Base-by-base conservation (phyloP, 306 rosid species). In the Prinsepia uniflora region DNA sequence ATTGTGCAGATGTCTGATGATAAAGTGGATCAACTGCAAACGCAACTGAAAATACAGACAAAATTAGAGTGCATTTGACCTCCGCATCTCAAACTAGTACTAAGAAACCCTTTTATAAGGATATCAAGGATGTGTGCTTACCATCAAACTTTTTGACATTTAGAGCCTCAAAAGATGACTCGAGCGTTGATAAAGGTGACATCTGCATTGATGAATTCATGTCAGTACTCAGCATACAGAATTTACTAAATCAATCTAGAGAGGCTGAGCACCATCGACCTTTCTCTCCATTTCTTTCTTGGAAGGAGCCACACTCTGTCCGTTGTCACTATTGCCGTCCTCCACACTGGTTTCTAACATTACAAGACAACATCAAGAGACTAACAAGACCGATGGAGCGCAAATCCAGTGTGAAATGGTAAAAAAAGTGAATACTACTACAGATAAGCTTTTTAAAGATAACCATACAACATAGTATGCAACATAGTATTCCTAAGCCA, bases 1-100 rank as follows among this genome's bases (percentile, higher is more conserved):
- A 94, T 79, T 91, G 92, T 67, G 97, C 96, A 10, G 99, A 86
- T 47, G 99, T 91, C 79, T 94, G 96, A 77, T 89, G 96, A 81
- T 91, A 94, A 63, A 94, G 97, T 13, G 97, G 99, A 78, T 94
- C 99, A 82, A 94, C 95, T 1, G 92, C 82, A 79, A 94, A 94
- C 72, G 99, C 96, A 81, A 90, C 97, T 94, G 92, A 71, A 83
- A 86, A 55, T 45, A 48, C 72, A 75, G 55, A 74, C 14, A 72
- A 79, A 75, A 58, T 63, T 68, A 71, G 24, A 72, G 79, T 71
- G 84, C 61, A 78, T 63, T 72, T 46, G 66, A 72, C 57, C 56
- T 47, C 74, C 74, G 47, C 63, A 44, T 72, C 65, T 70, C 77
- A 72, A 70, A 50, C 55, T 56, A 72, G 36, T 30, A 30, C 36